These are phyloP conservation scores for Cylindrotheca fusiformis DNA, from an alignment of 108 stramenopile genomes.

Conservation along the genomic window DNA sequence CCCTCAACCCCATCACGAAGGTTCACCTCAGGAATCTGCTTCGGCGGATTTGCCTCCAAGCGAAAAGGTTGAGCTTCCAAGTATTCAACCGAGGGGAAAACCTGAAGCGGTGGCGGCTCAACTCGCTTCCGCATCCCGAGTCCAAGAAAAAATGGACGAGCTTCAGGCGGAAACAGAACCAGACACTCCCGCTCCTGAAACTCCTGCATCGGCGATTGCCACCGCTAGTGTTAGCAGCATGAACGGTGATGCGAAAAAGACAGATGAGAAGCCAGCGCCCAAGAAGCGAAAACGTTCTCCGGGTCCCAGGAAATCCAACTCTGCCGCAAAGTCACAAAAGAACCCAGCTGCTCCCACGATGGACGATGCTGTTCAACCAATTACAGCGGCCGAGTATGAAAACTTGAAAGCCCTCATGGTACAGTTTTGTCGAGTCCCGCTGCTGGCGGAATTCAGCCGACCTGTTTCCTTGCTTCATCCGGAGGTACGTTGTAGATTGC, in stretches of 20 bases:
- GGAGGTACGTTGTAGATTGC: conserved; percentile 61
- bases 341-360: conserved; percentile 33
- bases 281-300: conserved; percentile 7
- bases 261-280: conserved; percentile 18
- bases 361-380: conserved; percentile 53
- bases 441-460: conserved; percentile 86
- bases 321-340: neutral
- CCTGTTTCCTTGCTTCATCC: conserved; percentile 84
- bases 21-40: neutral
- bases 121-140: conserved; percentile 28
- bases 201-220: conserved; percentile 1
- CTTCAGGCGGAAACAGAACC: conserved; percentile 20
- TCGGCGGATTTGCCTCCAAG: neutral
- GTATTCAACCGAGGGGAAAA: conserved; percentile 32
- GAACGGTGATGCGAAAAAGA: conserved; percentile 14
- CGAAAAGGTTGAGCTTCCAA: neutral
- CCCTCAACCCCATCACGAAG: conserved; percentile 1
- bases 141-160: conserved; percentile 36
- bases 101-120: conserved; percentile 52
- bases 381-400: conserved; percentile 70
- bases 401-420: conserved; percentile 71
- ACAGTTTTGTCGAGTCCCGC: conserved; percentile 82
- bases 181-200: conserved; percentile 3
- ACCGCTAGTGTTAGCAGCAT: neutral
- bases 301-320: neutral